Evolutionary conservation across 495 filamentous ascomycete species (phyloP).

Genomic region (Neurospora sp.): DNA sequence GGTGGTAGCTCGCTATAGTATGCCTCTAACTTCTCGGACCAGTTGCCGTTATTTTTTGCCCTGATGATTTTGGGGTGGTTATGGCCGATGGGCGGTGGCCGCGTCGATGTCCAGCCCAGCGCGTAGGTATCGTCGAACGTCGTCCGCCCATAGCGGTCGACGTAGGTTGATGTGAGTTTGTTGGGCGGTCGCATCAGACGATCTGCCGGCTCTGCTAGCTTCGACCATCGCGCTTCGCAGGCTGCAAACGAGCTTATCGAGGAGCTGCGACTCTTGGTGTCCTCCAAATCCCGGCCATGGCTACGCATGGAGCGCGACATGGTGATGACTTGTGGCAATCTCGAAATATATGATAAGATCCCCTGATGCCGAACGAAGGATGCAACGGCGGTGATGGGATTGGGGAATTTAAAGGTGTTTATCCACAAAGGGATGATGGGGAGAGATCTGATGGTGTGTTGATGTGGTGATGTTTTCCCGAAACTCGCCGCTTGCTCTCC

Average conservation of each 20-base stretch:
- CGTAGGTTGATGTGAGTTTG: background rate
- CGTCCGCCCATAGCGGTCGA: slow-evolving; percentile 4
- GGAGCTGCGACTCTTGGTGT: background rate
- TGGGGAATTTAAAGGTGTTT: background rate
- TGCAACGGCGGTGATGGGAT: background rate
- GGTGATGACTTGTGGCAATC: background rate
- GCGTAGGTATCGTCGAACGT: slow-evolving; percentile 12
- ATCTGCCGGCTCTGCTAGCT: slow-evolving; percentile 7
- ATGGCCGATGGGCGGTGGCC: background rate
- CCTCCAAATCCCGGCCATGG: background rate
- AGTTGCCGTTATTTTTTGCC: slow-evolving; percentile 2
- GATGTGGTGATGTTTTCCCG: background rate
- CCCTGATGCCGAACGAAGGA: background rate
- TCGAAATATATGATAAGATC: background rate
- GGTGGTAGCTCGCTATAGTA: slow-evolving; percentile 16
- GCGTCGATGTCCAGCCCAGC: background rate
- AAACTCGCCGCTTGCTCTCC: background rate
- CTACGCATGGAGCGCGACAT: background rate
- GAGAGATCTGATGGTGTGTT: background rate
- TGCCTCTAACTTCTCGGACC: background rate
- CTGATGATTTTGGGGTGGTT: slow-evolving; percentile 15
- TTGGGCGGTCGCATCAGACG: slow-evolving; percentile 14
- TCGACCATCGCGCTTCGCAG: slow-evolving; percentile 1
- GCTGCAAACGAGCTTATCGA: background rate
- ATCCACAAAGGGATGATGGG: background rate